Base-by-base conservation (phyloP, 2,329 filamentous ascomycete species). In the Furcasterigmium furcatum region DNA sequence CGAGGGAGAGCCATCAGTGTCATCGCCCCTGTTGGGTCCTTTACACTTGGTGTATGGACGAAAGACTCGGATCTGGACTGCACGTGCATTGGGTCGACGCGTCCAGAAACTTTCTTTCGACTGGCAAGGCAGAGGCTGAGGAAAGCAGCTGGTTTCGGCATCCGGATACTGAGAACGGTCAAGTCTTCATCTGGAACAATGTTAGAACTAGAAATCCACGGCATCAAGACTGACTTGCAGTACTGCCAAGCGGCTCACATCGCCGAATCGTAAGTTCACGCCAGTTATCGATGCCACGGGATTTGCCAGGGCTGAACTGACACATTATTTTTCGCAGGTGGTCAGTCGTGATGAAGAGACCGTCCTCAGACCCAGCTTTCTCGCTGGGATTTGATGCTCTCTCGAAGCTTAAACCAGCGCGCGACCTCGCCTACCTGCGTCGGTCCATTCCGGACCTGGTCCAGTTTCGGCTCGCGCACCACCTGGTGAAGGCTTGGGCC, bases 21-120 rank as follows among this genome's bases (percentile, higher is more conserved):
- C 1, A 56, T 87, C 8, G 70, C 80, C 6, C 72, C 82, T 0
- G 80, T 86, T n/a, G 84, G 84, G 1, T 87, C 84, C 1, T 85
- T 82, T 54, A 79, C 77, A 4, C 64, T 87, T 4, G 77, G 76
- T 9, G 76, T 83, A 4, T 86, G 82, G 80, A 80, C 77, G 2
- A 55, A 66, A 2, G 58, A 70, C 0, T 87, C 82, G 2, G 81
- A 86, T 52, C 72, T 88, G 7, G 82, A 88, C 60, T 82, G 81
- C 53, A 70, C 87, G 6, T 85, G 76, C 52, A 77, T 87, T 49
- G 81, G 83, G 2, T 71, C 76, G 19, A 79, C 84, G 46, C 80
- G 80, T 55, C 65, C 80, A 2, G 72, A 69, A 47, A 79, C 74
- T 0, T 87, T 87, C 58, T 85, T 86, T 56, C 60, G 76, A 9